These are phyloP conservation scores for Phytopythium litorale DNA, from an alignment of 352 stramenopile genomes.

Conservation along the genomic window DNA sequence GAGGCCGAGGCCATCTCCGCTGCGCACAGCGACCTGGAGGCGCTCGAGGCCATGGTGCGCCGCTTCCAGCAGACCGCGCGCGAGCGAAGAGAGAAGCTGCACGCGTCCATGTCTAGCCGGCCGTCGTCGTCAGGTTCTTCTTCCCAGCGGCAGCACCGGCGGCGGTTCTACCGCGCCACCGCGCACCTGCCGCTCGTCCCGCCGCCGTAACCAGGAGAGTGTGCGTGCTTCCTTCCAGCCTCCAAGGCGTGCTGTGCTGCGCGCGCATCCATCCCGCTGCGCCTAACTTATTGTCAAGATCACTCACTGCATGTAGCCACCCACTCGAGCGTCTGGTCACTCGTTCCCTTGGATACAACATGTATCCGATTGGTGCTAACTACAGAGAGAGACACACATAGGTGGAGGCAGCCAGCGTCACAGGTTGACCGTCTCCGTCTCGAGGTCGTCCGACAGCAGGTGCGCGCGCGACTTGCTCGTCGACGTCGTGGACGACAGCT, in stretches of 20 bases:
- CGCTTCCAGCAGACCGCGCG: constrained; percentile 21
- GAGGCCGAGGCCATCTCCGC: constrained; percentile 44
- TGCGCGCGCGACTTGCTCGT: constrained; percentile 4
- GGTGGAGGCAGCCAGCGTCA: not conserved
- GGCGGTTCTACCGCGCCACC: constrained; percentile 8
- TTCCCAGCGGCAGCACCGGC: not conserved
- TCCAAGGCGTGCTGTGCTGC: too few relatives aligned
- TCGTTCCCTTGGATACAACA: not conserved
- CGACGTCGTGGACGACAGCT: constrained; percentile 15
- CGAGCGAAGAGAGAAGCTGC: not conserved
- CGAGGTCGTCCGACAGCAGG: constrained; percentile 4
- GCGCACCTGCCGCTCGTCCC: not conserved
- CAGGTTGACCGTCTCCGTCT: not conserved
- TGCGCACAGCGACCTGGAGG: constrained; percentile 26
- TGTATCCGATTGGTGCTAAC: not conserved
- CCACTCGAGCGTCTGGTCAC: too few relatives aligned
- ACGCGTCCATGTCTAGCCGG: not conserved
- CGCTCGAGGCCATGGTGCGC: constrained; percentile 32
- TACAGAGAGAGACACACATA: not conserved
- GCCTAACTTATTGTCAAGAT: not conserved
- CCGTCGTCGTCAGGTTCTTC: not conserved
- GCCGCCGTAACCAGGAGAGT: not conserved
- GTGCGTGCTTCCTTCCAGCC: not conserved
- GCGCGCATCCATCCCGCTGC: not conserved
- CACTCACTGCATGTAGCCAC: not conserved